Evolutionary conservation across 2,329 filamentous ascomycete species (phyloP), one percentile per base, ranked within the genome.

Genomic region (Pseudogymnoascus sp.): DNA sequence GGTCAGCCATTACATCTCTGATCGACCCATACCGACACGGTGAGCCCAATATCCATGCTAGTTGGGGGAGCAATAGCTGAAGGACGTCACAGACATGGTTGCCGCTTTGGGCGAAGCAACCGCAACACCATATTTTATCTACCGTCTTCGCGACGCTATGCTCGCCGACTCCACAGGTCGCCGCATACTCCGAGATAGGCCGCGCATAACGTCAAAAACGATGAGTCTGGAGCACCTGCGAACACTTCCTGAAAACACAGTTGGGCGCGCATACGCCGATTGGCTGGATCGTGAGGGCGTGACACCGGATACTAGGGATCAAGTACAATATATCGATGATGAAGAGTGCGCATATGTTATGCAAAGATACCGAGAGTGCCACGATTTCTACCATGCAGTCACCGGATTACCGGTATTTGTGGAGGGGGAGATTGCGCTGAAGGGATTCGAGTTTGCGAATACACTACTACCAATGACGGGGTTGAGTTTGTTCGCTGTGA

Each of bases 231-330:
- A 82, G 64, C 80, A 84, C 64, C 86, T 99, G 35, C 89, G 93
- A 62, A 74, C 80, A 2, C 79, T 97, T 8, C 89, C 91, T 1
- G 74, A 81, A 10, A 89, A 88, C 72, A 89, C 85, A 1, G 86
- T 99, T 8, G 95, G 95, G 24, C 84, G 85, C 53, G 87, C 89
- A 60, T 99, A 98, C 77, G 90, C 88, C 7, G 82, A 81, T 61
- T 99, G 95, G 93, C 82, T 98, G n/a, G 92, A 97, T 76, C 85
- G 90, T 53, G 95, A 99, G 76, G 90, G 91, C 65, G 93, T 99
- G 12, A 90, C 90, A 7, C 95, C 95, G 0, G 95, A 99, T 75
- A 96, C 93, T 6, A 86, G 95, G 53, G 81, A 88, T 41, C 75
- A 76, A 1, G 95, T 99, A 41, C 86, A 90, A 61, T 98, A 96